A percentile compares a stretch with the other conserved stretches of the same genome.
Evolutionary conservation across 768 basidiomycete genomes (phyloP).

Genomic region (Leccinum variicolor): DNA sequence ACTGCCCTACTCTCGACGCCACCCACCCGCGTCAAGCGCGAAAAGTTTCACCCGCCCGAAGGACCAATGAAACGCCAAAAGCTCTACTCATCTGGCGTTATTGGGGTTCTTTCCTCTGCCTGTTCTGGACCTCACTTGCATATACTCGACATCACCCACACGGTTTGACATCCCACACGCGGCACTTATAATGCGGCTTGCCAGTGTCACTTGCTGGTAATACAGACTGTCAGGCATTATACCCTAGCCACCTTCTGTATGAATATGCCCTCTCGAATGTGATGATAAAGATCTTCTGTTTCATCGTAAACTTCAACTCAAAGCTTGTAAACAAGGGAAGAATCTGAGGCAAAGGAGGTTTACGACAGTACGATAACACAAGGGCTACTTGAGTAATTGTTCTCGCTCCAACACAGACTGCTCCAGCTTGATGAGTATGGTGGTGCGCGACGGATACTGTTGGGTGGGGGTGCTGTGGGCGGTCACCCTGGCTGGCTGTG

Average conservation of each 20-base stretch:
- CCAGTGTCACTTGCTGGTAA: too few species aligned
- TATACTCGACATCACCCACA: too few species aligned
- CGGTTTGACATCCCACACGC: too few species aligned
- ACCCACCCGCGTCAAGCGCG: neutral
- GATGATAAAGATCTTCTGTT: neutral
- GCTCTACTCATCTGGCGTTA: neutral
- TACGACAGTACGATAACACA: neutral
- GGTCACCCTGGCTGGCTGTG: slow-evolving; percentile 92
- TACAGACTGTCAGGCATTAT: too few species aligned
- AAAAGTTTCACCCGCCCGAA: neutral
- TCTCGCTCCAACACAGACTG: slow-evolving; percentile 91
- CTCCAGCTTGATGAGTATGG: slow-evolving; percentile 97
- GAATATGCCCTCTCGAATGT: too few species aligned
- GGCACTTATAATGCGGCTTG: neutral
- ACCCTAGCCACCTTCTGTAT: too few species aligned
- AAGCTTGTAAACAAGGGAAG: neutral
- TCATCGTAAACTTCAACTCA: neutral
- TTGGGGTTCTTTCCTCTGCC: neutral
- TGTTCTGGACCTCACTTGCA: too few species aligned
- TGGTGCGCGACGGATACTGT: slow-evolving; percentile 79
- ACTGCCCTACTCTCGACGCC: slow-evolving; percentile 1
- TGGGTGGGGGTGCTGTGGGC: slow-evolving; percentile 89
- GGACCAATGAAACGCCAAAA: slow-evolving; percentile 12
- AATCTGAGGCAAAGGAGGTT: neutral
- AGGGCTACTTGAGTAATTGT: slow-evolving; percentile 34